Conservation (phyloP, 1,139 yeast species). For the Suhomyces kunorum region DNA sequence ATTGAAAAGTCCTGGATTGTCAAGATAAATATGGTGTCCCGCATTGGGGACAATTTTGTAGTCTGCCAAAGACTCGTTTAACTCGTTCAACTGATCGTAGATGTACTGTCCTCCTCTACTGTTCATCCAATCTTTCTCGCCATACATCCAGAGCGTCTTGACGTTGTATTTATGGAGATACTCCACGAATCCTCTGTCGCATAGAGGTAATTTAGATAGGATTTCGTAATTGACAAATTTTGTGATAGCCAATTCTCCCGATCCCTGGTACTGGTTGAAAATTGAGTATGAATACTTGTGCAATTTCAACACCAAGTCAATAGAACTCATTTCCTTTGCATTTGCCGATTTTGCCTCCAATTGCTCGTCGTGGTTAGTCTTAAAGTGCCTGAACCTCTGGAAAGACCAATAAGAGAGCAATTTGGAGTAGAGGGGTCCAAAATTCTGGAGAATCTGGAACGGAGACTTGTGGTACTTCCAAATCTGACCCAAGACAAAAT, state of each 20-base stretch:
- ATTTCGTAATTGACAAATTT: slow-evolving; percentile 45
- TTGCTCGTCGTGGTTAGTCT: slow-evolving; percentile 16
- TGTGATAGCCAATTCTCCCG: slow-evolving; percentile 50
- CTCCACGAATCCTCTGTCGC: slow-evolving; percentile 43
- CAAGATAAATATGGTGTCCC: slow-evolving; percentile 47
- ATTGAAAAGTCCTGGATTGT: slow-evolving; percentile 40
- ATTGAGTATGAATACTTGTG: slow-evolving; percentile 47
- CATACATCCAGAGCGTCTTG: slow-evolving; percentile 41
- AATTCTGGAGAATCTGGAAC: slow-evolving; percentile 39
- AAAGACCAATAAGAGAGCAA: slow-evolving; percentile 47
- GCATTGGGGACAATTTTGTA: slow-evolving; percentile 36
- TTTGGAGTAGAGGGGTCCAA: slow-evolving; percentile 46
- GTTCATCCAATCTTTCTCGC: slow-evolving; percentile 51
- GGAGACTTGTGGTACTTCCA: slow-evolving; percentile 47
- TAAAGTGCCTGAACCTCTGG: slow-evolving; percentile 38
- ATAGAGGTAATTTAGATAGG: slow-evolving; percentile 41
- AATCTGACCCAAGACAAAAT: slow-evolving; percentile 31
- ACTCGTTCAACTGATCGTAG: slow-evolving; percentile 24
- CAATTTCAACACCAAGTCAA: slow-evolving; percentile 35
- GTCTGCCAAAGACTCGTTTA: slow-evolving; percentile 21
- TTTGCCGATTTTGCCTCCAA: background rate
- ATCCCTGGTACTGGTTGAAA: slow-evolving; percentile 47
- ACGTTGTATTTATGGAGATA: slow-evolving; percentile 28
- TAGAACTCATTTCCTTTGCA: slow-evolving; percentile 1
- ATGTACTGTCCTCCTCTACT: slow-evolving; percentile 41